Base-by-base conservation (phyloP, 306 rosid species). In the Delonix regia region DNA sequence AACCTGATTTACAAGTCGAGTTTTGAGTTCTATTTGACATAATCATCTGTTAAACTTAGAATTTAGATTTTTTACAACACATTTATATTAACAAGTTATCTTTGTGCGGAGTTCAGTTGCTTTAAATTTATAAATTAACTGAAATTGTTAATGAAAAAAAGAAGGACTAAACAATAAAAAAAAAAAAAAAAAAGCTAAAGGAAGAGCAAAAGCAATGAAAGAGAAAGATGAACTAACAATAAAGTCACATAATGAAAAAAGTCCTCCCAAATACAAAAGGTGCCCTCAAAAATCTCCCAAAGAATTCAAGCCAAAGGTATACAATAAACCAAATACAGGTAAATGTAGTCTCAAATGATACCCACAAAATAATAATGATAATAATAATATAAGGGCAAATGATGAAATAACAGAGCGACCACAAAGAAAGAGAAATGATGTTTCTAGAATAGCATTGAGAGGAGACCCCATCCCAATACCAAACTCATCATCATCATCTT, bases 401-500 rank as follows among this genome's bases (percentile, higher is more conserved):
- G 34, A 0, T 5, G 27, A 71, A 78, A 55, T 16, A 53, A 76
- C 34, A 59, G 72, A 19, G 33, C 68, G 68, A 45, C 38, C 60
- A 57, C 11, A 28, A 36, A 16, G 9, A 19, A 30, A 48, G n/a
- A n/a, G n/a, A n/a, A n/a, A n/a, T n/a, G n/a, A n/a, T n/a, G n/a
- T 5, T 9, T 21, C 68, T 74, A 76, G 71, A 84, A 47, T 77
- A 90, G 42, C 83, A 83, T 55, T 30, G 83, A 74, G 36, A 89
- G 73, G 14, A 86, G 62, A 52, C 69, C 85, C 80, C 77, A 80
- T 66, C 88, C 92, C 33, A 90, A 53, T 69, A 73, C 15, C 69
- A 88, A 78, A 83, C 90, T 80, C 55, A n/a, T n/a, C 86, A 85
- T 18, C n/a, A 59, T 81, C 91, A 82, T 77, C 88, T 74, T 86